phyloP scores from a whole-genome alignment of 495 filamentous ascomycete species.

The Elaphomyces granulatus region DNA sequence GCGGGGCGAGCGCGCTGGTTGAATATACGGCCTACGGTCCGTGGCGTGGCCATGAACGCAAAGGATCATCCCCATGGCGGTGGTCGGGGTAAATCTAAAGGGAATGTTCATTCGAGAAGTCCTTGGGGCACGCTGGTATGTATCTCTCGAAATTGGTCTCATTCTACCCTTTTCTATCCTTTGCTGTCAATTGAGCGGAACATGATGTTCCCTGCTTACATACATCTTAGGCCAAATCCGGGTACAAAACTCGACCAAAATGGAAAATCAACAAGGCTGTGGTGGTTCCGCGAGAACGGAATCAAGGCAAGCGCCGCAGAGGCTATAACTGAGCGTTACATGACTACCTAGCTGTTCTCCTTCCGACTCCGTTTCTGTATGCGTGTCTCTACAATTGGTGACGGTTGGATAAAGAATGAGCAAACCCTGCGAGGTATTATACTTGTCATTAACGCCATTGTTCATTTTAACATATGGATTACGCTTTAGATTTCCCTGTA shows the following conservation, averaged over 20 bases:
- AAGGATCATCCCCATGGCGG: slow-evolving; percentile 95
- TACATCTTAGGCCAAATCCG: slow-evolving; percentile 63
- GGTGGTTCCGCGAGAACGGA: slow-evolving; percentile 56
- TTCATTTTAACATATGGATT: too few relatives aligned
- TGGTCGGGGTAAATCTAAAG: slow-evolving; percentile 97
- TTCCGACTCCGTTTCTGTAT: too few relatives aligned
- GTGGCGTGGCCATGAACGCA: slow-evolving; percentile 97
- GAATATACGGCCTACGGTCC: slow-evolving; percentile 83
- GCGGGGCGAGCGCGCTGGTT: slow-evolving; percentile 85
- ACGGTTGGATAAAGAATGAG: too few relatives aligned
- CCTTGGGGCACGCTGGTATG: slow-evolving; percentile 92
- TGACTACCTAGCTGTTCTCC: too few relatives aligned
- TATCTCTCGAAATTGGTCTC: slow-evolving; percentile 12
- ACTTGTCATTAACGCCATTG: too few relatives aligned
- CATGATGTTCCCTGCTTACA: slow-evolving; percentile 18
- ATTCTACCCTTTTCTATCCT: slow-evolving; percentile 1
- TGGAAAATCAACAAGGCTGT: slow-evolving; percentile 72
- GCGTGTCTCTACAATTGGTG: too few relatives aligned
- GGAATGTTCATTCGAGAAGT: slow-evolving; percentile 84
- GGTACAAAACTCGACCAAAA: slow-evolving; percentile 82
- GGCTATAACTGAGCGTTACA: slow-evolving; percentile 26
- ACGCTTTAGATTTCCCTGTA: too few relatives aligned
- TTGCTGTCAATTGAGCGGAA: slow-evolving; percentile 10
- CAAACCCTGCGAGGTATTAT: too few relatives aligned
- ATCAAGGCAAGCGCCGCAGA: slow-evolving; percentile 55